Evolutionary conservation across 1,284 basidiomycete species (phyloP).

Genomic region (Rhodotorula sp.): DNA sequence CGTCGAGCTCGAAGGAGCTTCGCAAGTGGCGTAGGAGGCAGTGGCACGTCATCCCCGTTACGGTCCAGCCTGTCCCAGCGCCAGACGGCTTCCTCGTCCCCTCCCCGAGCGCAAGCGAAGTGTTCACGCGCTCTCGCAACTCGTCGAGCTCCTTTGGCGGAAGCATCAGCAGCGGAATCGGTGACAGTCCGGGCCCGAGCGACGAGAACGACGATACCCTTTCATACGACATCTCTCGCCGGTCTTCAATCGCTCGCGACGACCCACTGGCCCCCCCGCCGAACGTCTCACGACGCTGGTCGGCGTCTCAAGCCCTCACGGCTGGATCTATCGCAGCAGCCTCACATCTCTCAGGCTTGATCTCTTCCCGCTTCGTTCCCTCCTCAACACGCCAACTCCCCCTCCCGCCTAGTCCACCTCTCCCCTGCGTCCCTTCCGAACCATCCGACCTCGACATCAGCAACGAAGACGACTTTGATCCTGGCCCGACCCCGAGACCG

Average conservation of each 20-base stretch:
- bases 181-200: neutral
- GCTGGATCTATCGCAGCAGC: neutral
- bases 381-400: neutral
- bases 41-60: slow-evolving; percentile 36
- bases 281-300: neutral
- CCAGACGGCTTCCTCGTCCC: neutral
- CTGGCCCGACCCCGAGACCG: neutral
- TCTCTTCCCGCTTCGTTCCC: neutral
- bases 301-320: neutral
- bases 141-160: neutral
- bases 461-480: neutral
- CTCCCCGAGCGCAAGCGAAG: no score
- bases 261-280: neutral
- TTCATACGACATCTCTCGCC: neutral
- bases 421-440: neutral
- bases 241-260: neutral
- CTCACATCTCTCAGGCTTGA: neutral
- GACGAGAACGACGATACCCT: neutral
- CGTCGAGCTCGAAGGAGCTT: slow-evolving; percentile 22
- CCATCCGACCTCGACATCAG: no score
- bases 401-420: slow-evolving; percentile 5
- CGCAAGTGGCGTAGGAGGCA: slow-evolving; percentile 31
- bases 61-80: slow-evolving; percentile 16
- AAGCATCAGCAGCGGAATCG: neutral
- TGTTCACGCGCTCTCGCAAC: neutral